Percentiles rank a stretch among this genome's conserved stretches.
Evolutionary conservation across 345 rosid species (phyloP).

Genomic region (Populus euphratica): DNA sequence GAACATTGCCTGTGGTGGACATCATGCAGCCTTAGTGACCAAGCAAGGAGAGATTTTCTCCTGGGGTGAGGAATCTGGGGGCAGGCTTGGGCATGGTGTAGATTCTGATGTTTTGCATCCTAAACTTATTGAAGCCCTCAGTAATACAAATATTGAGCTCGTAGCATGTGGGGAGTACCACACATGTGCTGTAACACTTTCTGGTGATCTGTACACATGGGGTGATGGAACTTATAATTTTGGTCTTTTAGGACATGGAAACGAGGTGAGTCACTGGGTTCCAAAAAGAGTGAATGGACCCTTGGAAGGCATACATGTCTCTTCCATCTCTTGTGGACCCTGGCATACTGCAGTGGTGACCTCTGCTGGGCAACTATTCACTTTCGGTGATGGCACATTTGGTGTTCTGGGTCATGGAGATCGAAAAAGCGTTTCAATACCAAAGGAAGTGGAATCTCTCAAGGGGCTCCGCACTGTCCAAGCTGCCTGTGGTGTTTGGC

Average conservation of each 20-base stretch:
- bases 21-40: slow-evolving; percentile 68
- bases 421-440: slow-evolving; percentile 53
- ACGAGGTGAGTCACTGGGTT: slow-evolving; percentile 72
- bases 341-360: slow-evolving; percentile 87
- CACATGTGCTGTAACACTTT: slow-evolving; percentile 76
- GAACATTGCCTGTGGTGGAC: slow-evolving; percentile 71
- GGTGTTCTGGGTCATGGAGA: slow-evolving; percentile 82
- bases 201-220: slow-evolving; percentile 80
- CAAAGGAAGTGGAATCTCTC: slow-evolving; percentile 75
- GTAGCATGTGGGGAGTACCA: slow-evolving; percentile 80
- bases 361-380: slow-evolving; percentile 69
- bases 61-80: slow-evolving; percentile 83
- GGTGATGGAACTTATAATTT: slow-evolving; percentile 69
- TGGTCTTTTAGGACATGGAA: slow-evolving; percentile 83
- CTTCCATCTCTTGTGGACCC: slow-evolving; percentile 74
- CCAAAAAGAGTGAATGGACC: slow-evolving; percentile 76
- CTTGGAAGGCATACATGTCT: slow-evolving; percentile 72
- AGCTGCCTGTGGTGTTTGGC: slow-evolving; percentile 87
- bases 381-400: slow-evolving; percentile 80
- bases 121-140: slow-evolving; percentile 60
- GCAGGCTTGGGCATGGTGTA: slow-evolving; percentile 85
- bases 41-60: slow-evolving; percentile 78
- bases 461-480: slow-evolving; percentile 75
- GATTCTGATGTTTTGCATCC: slow-evolving; percentile 72
- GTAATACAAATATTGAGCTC: slow-evolving; percentile 57